Percentiles rank a stretch among this genome's conserved stretches.
phyloP scores from a whole-genome alignment of 305 asterid species.

The Lippia alba region DNA sequence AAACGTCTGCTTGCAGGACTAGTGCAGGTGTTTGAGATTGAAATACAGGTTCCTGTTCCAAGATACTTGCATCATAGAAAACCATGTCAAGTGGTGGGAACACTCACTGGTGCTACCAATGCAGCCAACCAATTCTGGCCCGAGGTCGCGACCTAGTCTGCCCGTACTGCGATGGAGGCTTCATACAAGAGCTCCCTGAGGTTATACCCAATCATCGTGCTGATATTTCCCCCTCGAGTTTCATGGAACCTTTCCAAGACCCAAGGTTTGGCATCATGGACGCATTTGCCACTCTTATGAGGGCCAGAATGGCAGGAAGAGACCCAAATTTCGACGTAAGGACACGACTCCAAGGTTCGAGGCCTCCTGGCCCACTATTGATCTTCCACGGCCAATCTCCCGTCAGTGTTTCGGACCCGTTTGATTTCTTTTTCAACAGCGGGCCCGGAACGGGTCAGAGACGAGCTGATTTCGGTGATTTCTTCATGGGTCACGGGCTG shows the following conservation, averaged over 20 bases:
- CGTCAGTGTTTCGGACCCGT: slow-evolving; percentile 55
- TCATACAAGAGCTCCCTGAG: slow-evolving; percentile 83
- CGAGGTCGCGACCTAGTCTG: slow-evolving; percentile 52
- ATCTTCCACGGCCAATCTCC: slow-evolving; percentile 72
- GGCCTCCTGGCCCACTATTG: slow-evolving; percentile 62
- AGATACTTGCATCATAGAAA: slow-evolving; percentile 21
- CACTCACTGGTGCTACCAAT: slow-evolving; percentile 94
- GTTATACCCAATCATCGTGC: slow-evolving; percentile 45
- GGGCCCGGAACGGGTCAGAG: slow-evolving; percentile 62
- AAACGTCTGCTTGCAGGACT: slow-evolving; percentile 39
- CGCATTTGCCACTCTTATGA: slow-evolving; percentile 71
- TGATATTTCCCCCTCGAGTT: slow-evolving; percentile 46
- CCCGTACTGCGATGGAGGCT: slow-evolving; percentile 78
- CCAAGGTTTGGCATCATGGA: slow-evolving; percentile 75
- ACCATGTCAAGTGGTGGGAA: slow-evolving; percentile 79
- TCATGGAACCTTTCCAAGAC: slow-evolving; percentile 61
- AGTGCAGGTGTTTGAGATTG: slow-evolving; percentile 33
- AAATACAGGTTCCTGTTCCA: slow-evolving; percentile 24
- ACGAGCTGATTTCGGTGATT: slow-evolving; percentile 60
- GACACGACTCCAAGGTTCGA: slow-evolving; percentile 57
- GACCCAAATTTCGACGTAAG: slow-evolving; percentile 70
- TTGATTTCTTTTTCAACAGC: slow-evolving; percentile 61
- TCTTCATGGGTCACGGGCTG: slow-evolving; percentile 77
- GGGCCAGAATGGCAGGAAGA: slow-evolving; percentile 83
- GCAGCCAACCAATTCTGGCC: slow-evolving; percentile 68